Evolutionary conservation across 768 basidiomycete species (phyloP).

Genomic region (Amanita molliuscula): DNA sequence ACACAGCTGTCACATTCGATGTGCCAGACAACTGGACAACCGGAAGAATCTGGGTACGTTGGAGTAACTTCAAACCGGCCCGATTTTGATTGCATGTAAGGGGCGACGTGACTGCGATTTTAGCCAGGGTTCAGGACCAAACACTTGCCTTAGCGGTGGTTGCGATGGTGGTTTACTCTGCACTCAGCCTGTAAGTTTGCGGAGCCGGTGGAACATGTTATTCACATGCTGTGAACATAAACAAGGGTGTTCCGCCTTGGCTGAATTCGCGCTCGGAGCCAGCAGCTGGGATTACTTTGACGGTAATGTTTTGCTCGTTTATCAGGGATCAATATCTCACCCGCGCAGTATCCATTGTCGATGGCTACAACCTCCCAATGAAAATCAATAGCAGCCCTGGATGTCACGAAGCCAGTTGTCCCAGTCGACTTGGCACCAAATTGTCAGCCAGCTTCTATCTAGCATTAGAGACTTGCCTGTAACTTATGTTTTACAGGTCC

Average conservation of each 20-base stretch:
- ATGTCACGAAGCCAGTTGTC: constrained; percentile 35
- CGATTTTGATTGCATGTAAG: too few relatives aligned
- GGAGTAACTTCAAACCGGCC: too few relatives aligned
- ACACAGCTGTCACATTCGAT: too few relatives aligned
- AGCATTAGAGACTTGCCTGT: neutral
- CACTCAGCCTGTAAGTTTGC: neutral
- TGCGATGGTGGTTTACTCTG: neutral
- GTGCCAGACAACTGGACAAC: too few relatives aligned
- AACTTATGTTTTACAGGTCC: constrained; percentile 27
- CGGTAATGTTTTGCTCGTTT: constrained; percentile 20
- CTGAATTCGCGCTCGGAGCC: constrained; percentile 50
- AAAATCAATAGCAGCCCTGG: constrained; percentile 24
- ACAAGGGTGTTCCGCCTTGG: constrained; percentile 57
- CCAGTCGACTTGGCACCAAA: constrained; percentile 31
- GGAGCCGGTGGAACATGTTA: constrained; percentile 12
- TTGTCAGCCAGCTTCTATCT: constrained; percentile 26
- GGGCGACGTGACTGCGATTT: too few relatives aligned
- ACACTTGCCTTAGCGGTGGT: too few relatives aligned
- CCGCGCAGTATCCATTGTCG: constrained; percentile 49
- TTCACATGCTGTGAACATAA: constrained; percentile 16
- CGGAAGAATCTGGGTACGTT: too few relatives aligned
- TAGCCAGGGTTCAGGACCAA: too few relatives aligned
- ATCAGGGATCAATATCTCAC: neutral
- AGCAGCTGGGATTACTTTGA: constrained; percentile 48
- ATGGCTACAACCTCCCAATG: constrained; percentile 57